phyloP scores from a whole-genome alignment of 2,329 filamentous ascomycete genomes.

The Cladophialophora chaetospira region DNA sequence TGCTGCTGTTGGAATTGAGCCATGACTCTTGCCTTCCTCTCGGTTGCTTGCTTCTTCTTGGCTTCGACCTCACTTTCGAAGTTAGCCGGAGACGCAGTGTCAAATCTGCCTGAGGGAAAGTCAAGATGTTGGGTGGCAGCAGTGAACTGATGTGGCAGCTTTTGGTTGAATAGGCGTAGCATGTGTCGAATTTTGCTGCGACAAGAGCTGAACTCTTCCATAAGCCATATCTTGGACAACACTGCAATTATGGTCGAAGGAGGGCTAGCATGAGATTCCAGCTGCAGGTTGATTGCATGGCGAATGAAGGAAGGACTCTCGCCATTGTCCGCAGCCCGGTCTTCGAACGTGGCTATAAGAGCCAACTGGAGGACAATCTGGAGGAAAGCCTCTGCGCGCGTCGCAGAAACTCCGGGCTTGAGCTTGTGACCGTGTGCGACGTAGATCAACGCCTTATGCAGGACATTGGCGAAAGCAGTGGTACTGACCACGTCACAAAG shows the following conservation, averaged over 20 bases:
- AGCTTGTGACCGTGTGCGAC: slow-evolving; percentile 68
- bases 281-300: slow-evolving; percentile 62
- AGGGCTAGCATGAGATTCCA: slow-evolving; percentile 34
- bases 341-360: slow-evolving; percentile 82
- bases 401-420: slow-evolving; percentile 74
- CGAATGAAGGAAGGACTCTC: slow-evolving; percentile 69
- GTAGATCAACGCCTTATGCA: slow-evolving; percentile 86
- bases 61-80: slow-evolving; percentile 64
- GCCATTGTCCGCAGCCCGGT: slow-evolving; percentile 59
- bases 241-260: slow-evolving; percentile 55
- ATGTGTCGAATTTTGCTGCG: slow-evolving; percentile 83
- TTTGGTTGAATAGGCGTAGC: slow-evolving; percentile 81
- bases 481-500: slow-evolving; percentile 80
- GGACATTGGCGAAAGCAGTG: slow-evolving; percentile 82
- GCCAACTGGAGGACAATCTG: slow-evolving; percentile 88
- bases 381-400: slow-evolving; percentile 85
- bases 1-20: slow-evolving; percentile 98
- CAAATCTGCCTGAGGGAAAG: slow-evolving; percentile 74
- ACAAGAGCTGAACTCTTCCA: slow-evolving; percentile 77
- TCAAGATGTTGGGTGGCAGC: slow-evolving; percentile 61
- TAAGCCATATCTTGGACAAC: slow-evolving; percentile 57
- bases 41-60: slow-evolving; percentile 88
- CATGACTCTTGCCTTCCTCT: slow-evolving; percentile 91
- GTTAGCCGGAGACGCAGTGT: slow-evolving; percentile 77
- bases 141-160: slow-evolving; percentile 72